Percentiles rank a stretch among this genome's conserved stretches.
phyloP scores from a whole-genome alignment of 2,329 filamentous ascomycete species.

The Dothideomycetidae sp. region DNA sequence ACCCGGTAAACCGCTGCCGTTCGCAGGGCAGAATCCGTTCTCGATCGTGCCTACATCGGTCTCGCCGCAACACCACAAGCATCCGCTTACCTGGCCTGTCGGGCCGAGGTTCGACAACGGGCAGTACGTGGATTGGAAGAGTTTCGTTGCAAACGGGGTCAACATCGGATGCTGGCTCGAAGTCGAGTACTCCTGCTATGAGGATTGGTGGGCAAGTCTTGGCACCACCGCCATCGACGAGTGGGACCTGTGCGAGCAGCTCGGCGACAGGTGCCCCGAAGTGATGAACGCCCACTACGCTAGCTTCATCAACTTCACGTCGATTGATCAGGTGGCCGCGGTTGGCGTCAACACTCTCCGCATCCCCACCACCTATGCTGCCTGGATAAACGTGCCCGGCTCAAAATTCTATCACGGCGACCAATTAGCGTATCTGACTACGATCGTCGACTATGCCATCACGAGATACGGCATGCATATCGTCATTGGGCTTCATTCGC shows the following conservation, averaged over 20 bases:
- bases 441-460: conserved; percentile 25
- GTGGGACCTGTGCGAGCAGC: conserved; percentile 22
- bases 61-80: no score
- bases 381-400: conserved; percentile 25
- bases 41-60: no score
- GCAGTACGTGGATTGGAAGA: conserved; percentile 15
- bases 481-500: conserved; percentile 23
- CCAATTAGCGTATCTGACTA: conserved; percentile 20
- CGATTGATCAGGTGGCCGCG: conserved; percentile 23
- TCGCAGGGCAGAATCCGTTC: no score
- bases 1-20: no score
- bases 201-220: conserved; percentile 18
- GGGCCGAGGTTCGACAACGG: conserved; percentile 9
- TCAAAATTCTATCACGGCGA: conserved; percentile 22
- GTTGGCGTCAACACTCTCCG: conserved; percentile 22
- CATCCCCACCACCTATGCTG: conserved; percentile 26
- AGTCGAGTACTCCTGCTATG: conserved; percentile 18
- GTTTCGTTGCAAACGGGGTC: conserved; percentile 15
- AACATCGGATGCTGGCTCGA: conserved; percentile 24
- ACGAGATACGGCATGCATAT: conserved; percentile 24
- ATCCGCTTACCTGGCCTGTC: conserved; percentile 10
- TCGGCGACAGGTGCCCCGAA: conserved; percentile 19
- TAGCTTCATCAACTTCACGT: conserved; percentile 19
- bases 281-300: conserved; percentile 21
- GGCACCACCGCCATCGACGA: conserved; percentile 20